phyloP scores from a whole-genome alignment of 768 basidiomycete species.

The Tephrocybe sp. region DNA sequence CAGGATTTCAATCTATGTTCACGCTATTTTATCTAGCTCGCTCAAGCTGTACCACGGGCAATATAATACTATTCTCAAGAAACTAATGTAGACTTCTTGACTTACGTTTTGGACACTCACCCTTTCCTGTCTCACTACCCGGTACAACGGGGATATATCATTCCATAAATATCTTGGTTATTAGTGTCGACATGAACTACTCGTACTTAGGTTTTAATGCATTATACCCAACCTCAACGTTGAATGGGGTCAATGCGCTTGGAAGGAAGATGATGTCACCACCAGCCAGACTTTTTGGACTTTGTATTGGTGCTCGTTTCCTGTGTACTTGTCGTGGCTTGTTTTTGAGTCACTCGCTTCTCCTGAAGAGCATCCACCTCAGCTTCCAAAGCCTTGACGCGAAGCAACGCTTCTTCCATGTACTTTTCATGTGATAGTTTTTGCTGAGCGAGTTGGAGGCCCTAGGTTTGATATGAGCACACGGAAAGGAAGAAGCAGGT shows the following conservation, averaged over 20 bases:
- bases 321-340: not conserved
- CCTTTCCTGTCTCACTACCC: not conserved
- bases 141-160: not conserved
- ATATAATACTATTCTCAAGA: slow-evolving; percentile 60
- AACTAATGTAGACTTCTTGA: slow-evolving; percentile 27
- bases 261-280: slow-evolving; percentile 9
- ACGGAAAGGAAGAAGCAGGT: not conserved
- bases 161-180: slow-evolving; percentile 4
- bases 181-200: slow-evolving; percentile 7
- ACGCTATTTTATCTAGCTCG: slow-evolving; percentile 41
- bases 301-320: not conserved
- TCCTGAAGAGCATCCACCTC: slow-evolving; percentile 50
- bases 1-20: slow-evolving; percentile 5
- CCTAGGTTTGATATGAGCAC: slow-evolving; percentile 37
- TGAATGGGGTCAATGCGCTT: not conserved
- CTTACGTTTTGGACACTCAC: not conserved
- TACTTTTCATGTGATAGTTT: slow-evolving; percentile 71
- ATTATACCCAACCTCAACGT: slow-evolving; percentile 2
- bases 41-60: slow-evolving; percentile 77
- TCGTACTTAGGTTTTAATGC: slow-evolving; percentile 4
- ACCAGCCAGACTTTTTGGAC: slow-evolving; percentile 17
- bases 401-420: slow-evolving; percentile 58
- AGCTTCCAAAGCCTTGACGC: slow-evolving; percentile 55
- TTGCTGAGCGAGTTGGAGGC: slow-evolving; percentile 62
- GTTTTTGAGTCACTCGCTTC: slow-evolving; percentile 20